Evolutionary conservation across 495 filamentous ascomycete species (phyloP).

Genomic region (Neurospora sp.): DNA sequence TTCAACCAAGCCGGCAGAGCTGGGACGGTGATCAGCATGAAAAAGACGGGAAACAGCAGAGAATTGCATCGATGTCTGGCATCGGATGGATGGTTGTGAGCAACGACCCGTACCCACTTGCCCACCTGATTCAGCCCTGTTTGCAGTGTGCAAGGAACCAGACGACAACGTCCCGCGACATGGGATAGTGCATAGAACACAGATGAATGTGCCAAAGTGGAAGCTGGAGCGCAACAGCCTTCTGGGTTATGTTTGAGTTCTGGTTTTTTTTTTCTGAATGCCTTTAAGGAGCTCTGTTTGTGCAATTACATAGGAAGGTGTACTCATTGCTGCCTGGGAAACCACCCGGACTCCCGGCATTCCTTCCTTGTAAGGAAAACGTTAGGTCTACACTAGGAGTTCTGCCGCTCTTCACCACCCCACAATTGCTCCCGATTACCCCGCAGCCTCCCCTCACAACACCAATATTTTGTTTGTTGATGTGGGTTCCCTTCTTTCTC

Average conservation of each 20-base stretch:
- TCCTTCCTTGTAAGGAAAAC: background rate
- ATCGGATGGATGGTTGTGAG: background rate
- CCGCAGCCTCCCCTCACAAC: background rate
- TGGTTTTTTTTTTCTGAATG: background rate
- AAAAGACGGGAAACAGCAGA: background rate
- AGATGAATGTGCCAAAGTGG: background rate
- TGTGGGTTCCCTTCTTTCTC: background rate
- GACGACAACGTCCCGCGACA: background rate
- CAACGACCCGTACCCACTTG: background rate
- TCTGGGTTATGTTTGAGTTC: background rate
- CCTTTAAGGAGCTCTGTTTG: background rate
- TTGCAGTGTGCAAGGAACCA: background rate
- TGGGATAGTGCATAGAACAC: background rate
- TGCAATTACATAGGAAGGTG: background rate
- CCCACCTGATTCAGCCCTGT: background rate
- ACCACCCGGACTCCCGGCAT: background rate
- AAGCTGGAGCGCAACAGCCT: background rate
- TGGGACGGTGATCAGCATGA: background rate
- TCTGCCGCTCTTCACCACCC: background rate
- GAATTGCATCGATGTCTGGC: background rate
- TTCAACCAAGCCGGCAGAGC: background rate
- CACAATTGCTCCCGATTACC: background rate
- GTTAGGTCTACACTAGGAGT: background rate
- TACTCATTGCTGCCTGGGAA: background rate
- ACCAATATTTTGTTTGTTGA: background rate